These are phyloP conservation scores for Cryomyces minteri DNA, from an alignment of 495 filamentous ascomycete genomes.

Conservation along the genomic window DNA sequence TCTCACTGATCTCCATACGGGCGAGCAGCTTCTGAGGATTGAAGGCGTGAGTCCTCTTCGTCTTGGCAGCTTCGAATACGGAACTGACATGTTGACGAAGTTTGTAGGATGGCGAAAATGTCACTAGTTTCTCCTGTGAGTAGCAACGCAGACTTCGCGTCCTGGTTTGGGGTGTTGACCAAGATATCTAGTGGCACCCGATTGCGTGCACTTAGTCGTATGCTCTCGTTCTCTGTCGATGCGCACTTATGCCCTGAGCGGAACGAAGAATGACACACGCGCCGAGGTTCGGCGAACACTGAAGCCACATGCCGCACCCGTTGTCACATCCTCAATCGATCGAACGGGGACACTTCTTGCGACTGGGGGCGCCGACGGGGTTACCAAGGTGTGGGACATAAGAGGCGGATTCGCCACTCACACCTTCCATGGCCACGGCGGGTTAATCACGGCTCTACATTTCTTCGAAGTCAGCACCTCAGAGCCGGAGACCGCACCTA, in stretches of 20 bases:
- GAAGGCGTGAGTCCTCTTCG: constrained; percentile 50
- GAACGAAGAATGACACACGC: constrained; percentile 26
- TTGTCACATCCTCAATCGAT: constrained; percentile 69
- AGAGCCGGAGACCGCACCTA: constrained; percentile 18
- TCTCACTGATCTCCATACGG: constrained; percentile 68
- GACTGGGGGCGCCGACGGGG: constrained; percentile 79
- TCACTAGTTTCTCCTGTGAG: constrained; percentile 71
- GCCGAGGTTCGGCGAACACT: constrained; percentile 43
- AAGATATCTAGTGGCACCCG: constrained; percentile 50
- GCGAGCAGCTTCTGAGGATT: constrained; percentile 62
- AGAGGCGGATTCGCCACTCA: constrained; percentile 80
- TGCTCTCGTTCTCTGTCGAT: constrained; percentile 90
- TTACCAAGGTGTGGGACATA: constrained; percentile 95
- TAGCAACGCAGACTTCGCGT: background rate
- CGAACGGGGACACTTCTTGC: constrained; percentile 75
- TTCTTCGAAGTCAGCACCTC: constrained; percentile 61
- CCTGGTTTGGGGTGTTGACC: background rate
- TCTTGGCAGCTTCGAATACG: background rate
- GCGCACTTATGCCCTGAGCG: constrained; percentile 65
- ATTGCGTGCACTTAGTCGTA: constrained; percentile 67
- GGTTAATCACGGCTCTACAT: constrained; percentile 72
- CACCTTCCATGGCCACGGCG: constrained; percentile 81
- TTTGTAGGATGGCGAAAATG: constrained; percentile 70
- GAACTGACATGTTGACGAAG: constrained; percentile 16
- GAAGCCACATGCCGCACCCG: constrained; percentile 80